Evolutionary conservation across 805 yeast genomes (phyloP).

Genomic region (Kregervanrija delftensis): DNA sequence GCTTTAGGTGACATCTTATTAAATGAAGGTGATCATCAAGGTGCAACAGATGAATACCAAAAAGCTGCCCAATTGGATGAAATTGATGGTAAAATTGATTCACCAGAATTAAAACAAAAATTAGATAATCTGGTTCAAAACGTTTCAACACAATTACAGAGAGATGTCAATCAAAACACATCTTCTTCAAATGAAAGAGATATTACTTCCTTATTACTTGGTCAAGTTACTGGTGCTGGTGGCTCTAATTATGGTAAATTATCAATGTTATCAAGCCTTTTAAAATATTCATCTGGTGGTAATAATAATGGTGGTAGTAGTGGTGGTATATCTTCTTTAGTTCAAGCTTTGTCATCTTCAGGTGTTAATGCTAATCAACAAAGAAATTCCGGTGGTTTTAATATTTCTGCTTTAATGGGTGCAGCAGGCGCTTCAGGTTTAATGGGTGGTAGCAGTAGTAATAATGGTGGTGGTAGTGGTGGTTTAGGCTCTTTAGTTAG

Average conservation of each 20-base stretch:
- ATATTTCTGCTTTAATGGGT: constrained; percentile 17
- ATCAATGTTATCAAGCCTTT: constrained; percentile 19
- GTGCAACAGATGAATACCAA: constrained; percentile 23
- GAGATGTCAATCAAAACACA: constrained; percentile 17
- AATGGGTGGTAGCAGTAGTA: constrained; percentile 5
- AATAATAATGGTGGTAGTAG: constrained; percentile 6
- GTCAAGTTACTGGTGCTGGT: constrained; percentile 22
- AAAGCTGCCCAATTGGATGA: constrained; percentile 27
- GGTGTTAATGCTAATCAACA: constrained; percentile 20
- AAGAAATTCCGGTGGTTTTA: constrained; percentile 23
- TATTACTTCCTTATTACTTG: constrained; percentile 20
- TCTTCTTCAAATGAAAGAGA: constrained; percentile 23
- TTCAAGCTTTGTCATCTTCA: constrained; percentile 18
- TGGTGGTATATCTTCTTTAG: constrained; percentile 21
- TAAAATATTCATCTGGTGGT: constrained; percentile 10
- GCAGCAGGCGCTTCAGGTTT: constrained; percentile 5
- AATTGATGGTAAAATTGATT: constrained; percentile 24
- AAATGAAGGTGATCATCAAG: constrained; percentile 17
- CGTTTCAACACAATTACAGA: constrained; percentile 18
- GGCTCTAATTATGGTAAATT: constrained; percentile 22
- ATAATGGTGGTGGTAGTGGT: constrained; percentile 3
- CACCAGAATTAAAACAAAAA: constrained; percentile 26
- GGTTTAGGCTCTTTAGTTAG: constrained; percentile 18
- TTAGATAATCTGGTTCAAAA: constrained; percentile 16
- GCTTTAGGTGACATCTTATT: constrained; percentile 23